Evolutionary conservation across 1,284 basidiomycete genomes (phyloP), one percentile per base, ranked within the genome.

Genomic region (Violaceomyces palustris): DNA sequence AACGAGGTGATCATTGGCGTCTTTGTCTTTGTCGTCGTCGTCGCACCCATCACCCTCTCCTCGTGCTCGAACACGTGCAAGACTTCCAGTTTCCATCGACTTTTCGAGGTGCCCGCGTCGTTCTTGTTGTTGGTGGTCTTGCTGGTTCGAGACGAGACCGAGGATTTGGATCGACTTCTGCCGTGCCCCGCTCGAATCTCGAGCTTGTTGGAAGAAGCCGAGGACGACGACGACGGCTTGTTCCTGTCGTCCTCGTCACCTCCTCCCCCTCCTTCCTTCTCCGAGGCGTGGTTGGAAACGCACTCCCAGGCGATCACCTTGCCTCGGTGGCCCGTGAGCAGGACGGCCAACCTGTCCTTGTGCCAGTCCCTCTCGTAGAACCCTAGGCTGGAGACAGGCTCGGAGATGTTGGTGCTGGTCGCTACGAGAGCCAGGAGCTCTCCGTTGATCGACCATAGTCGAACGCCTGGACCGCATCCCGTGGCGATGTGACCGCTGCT

Each of bases 401-500:
- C 69, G 26, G 55, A 44, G 2, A 62, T 40, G 15, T 52, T 57
- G 23, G 62, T 47, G 18, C 62, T 60, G 6, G 88, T 78, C 60
- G 86, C 82, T 19, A 89, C 66, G 12, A 76, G 79, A 0, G 81
- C 81, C 46, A 90, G 83, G 2, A 80, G 80, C 19, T 84, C 79
- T 0, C 80, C 88, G 60, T 91, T 91, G 75, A 91, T 80, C 1
- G 85, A 89, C 72, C 89, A 87, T 10, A 91, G 69, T 65, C 81
- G 82, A 4, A 91, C 74, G 33, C 80, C 80, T 2, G 78, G 74
- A 15, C 78, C 75, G 2, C 86, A 87, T 55, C 85, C 88, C 0
- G 87, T 86, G 1, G 86, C 87, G 39, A 91, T 82, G 67, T 85
- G 83, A 6, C 88, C 88, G 39, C 84, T 88, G 65, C 84, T 84